Percentiles rank a stretch among this genome's conserved stretches.
phyloP scores from a whole-genome alignment of 2,329 filamentous ascomycete species.

The Exophiala viscosa region DNA sequence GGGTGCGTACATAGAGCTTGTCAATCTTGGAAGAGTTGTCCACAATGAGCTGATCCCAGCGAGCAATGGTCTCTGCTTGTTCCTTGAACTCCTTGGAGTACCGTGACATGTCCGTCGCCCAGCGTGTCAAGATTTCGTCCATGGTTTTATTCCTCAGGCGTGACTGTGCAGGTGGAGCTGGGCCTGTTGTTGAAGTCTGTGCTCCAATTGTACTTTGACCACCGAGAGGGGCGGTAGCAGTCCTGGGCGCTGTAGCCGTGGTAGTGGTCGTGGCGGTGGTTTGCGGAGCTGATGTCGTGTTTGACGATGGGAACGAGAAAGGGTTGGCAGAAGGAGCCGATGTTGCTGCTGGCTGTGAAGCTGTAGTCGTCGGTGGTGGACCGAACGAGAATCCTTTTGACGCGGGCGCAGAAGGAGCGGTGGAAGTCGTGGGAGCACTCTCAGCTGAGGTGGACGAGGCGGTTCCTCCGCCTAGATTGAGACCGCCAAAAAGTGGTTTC shows the following conservation, averaged over 20 bases:
- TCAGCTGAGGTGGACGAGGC: constrained; percentile 31
- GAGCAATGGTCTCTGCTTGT: constrained; percentile 79
- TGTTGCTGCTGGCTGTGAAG: constrained; percentile 22
- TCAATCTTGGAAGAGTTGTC: constrained; percentile 95
- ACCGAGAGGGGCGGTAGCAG: constrained; percentile 14
- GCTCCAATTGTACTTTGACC: constrained; percentile 35
- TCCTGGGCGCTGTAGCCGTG: constrained; percentile 5
- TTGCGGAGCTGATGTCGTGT: constrained; percentile 32
- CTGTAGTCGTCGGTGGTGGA: constrained; percentile 26
- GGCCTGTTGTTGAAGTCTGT: constrained; percentile 73
- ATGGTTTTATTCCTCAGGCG: constrained; percentile 97
- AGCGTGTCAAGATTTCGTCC: constrained; percentile 96
- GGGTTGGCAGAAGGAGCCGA: constrained; percentile 24
- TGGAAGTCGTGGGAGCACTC: constrained; percentile 31
- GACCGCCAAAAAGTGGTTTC: constrained; percentile 29
- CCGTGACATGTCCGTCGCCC: constrained; percentile 91
- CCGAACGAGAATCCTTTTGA: constrained; percentile 28
- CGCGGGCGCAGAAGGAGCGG: constrained; percentile 30
- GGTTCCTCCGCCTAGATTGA: constrained; percentile 18
- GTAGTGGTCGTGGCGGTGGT: constrained; percentile 32
- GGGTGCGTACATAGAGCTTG: constrained; percentile 84
- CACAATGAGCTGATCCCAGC: constrained; percentile 88
- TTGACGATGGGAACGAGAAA: constrained; percentile 32
- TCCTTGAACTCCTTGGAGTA: constrained; percentile 96
- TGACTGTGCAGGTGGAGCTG: constrained; percentile 73